Base-by-base conservation (phyloP, 73 alveolate species). In the Stentor roeselii region DNA sequence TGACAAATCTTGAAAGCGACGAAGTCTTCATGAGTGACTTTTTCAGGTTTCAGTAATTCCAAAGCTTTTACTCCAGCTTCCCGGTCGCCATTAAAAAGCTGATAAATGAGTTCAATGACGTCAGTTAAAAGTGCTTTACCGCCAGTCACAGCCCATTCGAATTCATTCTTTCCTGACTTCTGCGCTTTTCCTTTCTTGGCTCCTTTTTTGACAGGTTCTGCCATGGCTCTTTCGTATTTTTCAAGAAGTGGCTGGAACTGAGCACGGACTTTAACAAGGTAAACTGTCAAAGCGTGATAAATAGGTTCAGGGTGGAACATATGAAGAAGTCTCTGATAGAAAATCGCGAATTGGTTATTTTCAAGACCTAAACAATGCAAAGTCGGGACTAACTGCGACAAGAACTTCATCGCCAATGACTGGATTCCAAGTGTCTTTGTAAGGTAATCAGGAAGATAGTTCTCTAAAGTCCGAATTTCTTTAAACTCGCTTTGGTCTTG, bases 11-110 rank as follows among this genome's bases (percentile, higher is more conserved):
- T 39, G 2, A 21, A 76, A 0, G 39, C 39, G 1, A 41, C 74
- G 2, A 76, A 76, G 78, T 76, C 84, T 27, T 76, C 74, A 30
- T 41, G 36, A 37, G 84, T 39, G 39, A 39, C 74, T 1, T 76
- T 41, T 27, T 1, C 11, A 37, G 84, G 84, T n/a, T 39, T 37
- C n/a, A 76, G 67, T 21, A 14, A 40, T 35, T 37, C 74, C 2
- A 76, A 27, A 39, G 74, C 30, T 39, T 76, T 15, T 39, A 30
- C 59, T 14, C 84, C 84, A 35, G 36, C 39, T 76, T 76, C 60
- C 39, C 84, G 32, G 2, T 76, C 84, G 34, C 39, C 59, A 31
- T n/a, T n/a, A 76, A 76, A 76, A 15, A 76, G 32, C 6, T 27
- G 14, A 2, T 39, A 39, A 21, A 76, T 76, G 11, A 76, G 3